Evolutionary conservation across 108 stramenopile genomes (phyloP).

Genomic region (Parietichytrium sp.): DNA sequence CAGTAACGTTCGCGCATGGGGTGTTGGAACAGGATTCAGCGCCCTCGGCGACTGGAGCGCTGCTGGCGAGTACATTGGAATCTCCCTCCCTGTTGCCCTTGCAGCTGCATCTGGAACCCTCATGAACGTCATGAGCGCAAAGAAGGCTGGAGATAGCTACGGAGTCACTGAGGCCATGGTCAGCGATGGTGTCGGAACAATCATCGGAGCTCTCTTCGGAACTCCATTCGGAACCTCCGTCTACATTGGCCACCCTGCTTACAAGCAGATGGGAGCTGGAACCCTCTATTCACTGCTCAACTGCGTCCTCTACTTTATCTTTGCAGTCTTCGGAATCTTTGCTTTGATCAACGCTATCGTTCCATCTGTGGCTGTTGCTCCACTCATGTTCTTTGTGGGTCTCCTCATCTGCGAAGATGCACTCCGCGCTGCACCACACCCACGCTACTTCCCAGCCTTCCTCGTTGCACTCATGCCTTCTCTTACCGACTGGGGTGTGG

Average conservation of each 20-base stretch:
- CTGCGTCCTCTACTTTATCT: constrained; percentile 40
- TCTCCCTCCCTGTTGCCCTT: constrained; percentile 9
- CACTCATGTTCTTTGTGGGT: constrained; percentile 14
- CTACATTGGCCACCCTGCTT: constrained; percentile 52
- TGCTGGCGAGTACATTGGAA: background rate
- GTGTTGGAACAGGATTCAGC: constrained; percentile 19
- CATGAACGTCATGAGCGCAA: constrained; percentile 6
- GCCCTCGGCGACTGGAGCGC: constrained; percentile 9
- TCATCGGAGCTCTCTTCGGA: constrained; percentile 50
- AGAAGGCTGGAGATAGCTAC: constrained; percentile 43
- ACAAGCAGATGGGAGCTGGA: constrained; percentile 48
- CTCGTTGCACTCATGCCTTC: background rate
- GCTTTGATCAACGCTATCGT: constrained; percentile 39
- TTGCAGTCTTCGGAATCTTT: constrained; percentile 36
- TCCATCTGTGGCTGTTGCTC: background rate
- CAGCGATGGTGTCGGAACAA: constrained; percentile 48
- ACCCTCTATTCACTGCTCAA: constrained; percentile 42
- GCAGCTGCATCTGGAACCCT: background rate
- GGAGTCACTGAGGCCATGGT: constrained; percentile 45
- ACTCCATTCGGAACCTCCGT: constrained; percentile 47
- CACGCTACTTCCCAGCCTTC: background rate
- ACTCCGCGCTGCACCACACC: background rate
- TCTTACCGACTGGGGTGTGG: background rate
- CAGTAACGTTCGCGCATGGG: background rate
- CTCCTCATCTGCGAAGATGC: background rate